Conservation (phyloP, 805 yeast species). For the Schwanniomyces sp. region DNA sequence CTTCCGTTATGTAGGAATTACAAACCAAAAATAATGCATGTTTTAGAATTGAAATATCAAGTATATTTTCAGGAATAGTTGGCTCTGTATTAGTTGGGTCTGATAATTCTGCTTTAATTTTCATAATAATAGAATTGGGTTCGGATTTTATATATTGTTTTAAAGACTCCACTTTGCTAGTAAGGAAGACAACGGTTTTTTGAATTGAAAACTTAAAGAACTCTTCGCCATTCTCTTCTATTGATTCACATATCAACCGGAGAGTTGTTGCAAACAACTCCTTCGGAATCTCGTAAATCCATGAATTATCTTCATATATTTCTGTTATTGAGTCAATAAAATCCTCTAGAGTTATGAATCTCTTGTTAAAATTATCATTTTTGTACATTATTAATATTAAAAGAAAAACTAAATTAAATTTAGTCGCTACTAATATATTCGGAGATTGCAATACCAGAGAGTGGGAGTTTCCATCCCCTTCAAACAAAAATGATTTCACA, state of each 20-base stretch:
- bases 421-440: conserved; percentile 38
- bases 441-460: conserved; percentile 44
- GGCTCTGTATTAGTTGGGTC: conserved; percentile 17
- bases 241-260: conserved; percentile 24
- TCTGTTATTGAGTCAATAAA: conserved; percentile 34
- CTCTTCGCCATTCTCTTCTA: conserved; percentile 31
- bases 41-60: conserved; percentile 34
- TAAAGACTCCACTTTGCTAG: conserved; percentile 33
- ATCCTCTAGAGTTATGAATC: conserved; percentile 45
- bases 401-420: conserved; percentile 40
- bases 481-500: conserved; percentile 42
- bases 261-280: conserved; percentile 21
- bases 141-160: conserved; percentile 8
- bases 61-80: conserved; percentile 30
- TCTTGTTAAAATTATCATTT: conserved; percentile 19
- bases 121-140: conserved; percentile 13
- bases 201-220: conserved; percentile 42
- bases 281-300: conserved; percentile 25
- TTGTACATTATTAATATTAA: conserved; percentile 35
- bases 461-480: conserved; percentile 16
- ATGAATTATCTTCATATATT: conserved; percentile 25
- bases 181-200: conserved; percentile 39
- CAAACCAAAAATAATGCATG: conserved; percentile 50
- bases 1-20: conserved; percentile 35
- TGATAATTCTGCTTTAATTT: conserved; percentile 18